Evolutionary conservation across 116 monocot genomes (phyloP).

Genomic region (Iris pallida): DNA sequence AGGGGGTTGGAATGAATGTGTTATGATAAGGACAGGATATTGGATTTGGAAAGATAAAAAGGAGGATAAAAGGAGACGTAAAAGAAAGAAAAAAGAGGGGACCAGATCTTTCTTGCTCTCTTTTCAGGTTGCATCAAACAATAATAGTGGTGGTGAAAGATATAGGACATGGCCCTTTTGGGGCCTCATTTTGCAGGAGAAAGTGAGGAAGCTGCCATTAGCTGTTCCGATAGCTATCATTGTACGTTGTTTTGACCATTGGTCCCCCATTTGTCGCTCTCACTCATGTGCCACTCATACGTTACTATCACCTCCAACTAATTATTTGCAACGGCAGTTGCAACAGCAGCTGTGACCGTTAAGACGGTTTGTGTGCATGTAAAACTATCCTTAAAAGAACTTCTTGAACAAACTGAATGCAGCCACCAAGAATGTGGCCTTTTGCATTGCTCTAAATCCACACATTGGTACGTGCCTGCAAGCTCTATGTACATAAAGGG

Average conservation of each 20-base stretch:
- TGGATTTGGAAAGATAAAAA: neutral
- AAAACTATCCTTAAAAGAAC: too few species aligned
- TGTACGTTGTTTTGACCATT: constrained; percentile 17
- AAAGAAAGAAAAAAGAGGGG: neutral
- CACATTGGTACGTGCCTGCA: too few species aligned
- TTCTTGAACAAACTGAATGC: too few species aligned
- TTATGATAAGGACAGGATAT: constrained; percentile 5
- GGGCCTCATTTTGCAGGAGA: constrained; percentile 20
- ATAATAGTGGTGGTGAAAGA: constrained; percentile 1
- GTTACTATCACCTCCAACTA: too few species aligned
- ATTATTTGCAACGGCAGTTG: too few species aligned
- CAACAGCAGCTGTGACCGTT: too few species aligned
- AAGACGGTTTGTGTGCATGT: too few species aligned
- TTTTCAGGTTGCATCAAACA: neutral
- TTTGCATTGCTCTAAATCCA: too few species aligned
- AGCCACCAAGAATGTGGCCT: too few species aligned
- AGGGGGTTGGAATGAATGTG: neutral
- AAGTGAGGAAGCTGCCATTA: constrained; percentile 12
- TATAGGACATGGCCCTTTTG: constrained; percentile 7
- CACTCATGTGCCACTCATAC: neutral
- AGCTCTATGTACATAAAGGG: too few species aligned
- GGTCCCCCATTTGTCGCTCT: constrained; percentile 15
- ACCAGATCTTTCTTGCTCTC: neutral
- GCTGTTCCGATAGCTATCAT: constrained; percentile 4
- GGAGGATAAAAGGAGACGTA: neutral